A percentile compares a stretch with the other conserved stretches of the same genome.
Evolutionary conservation across 1,284 basidiomycete species (phyloP).

Genomic region (Trichosporon asahii): DNA sequence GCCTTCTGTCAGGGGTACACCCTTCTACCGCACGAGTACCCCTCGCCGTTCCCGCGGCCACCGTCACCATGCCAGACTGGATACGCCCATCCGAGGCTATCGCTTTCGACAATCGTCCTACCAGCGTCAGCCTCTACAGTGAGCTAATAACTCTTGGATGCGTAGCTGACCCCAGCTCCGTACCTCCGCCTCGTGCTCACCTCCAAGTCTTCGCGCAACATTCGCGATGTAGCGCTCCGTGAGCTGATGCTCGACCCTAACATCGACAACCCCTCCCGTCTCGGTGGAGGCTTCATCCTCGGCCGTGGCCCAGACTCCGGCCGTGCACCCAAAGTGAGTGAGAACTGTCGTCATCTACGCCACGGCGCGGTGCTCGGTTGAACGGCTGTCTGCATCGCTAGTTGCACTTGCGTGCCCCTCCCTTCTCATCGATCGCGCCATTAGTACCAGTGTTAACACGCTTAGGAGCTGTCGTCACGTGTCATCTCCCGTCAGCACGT

Average conservation of each 20-base stretch:
- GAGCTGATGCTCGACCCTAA: constrained; percentile 2
- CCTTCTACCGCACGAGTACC: neutral
- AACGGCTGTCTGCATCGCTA: neutral
- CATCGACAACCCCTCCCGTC: neutral
- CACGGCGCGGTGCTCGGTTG: neutral
- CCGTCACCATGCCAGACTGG: constrained; percentile 2
- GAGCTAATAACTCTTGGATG: neutral
- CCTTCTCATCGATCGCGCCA: neutral
- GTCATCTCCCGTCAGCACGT: constrained; percentile 38
- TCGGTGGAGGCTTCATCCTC: constrained; percentile 8
- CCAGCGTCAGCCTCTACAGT: constrained; percentile 5
- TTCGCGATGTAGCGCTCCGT: neutral
- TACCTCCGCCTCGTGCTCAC: constrained; percentile 4
- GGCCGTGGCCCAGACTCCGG: constrained; percentile 5
- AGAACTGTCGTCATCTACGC: neutral
- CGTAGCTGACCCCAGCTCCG: neutral
- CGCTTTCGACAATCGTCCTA: constrained; percentile 2
- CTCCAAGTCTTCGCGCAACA: constrained; percentile 3
- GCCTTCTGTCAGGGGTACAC: neutral
- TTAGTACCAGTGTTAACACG: neutral
- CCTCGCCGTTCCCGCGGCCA: neutral
- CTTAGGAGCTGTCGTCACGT: constrained; percentile 29
- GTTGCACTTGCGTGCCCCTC: neutral
- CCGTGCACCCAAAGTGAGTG: constrained; percentile 9
- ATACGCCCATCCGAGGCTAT: constrained; percentile 5